Evolutionary conservation across 2,329 filamentous ascomycete genomes (phyloP).

Genomic region (Fusarium bulbicola): DNA sequence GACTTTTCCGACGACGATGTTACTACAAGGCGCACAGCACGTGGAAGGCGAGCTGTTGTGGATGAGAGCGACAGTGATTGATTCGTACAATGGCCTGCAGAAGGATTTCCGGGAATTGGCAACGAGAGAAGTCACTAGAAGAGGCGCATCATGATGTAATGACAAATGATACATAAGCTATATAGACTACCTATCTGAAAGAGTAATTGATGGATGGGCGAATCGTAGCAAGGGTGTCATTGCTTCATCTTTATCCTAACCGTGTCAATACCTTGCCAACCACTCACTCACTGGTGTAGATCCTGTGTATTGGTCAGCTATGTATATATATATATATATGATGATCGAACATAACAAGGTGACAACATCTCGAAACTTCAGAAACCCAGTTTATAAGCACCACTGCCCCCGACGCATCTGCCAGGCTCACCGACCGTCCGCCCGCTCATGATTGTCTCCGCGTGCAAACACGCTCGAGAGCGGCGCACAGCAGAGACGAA

Average conservation of each 20-base stretch:
- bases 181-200: constrained; percentile 19
- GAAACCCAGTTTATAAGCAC: constrained; percentile 59
- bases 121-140: neutral
- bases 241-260: neutral
- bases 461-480: constrained; percentile 50
- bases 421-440: constrained; percentile 40
- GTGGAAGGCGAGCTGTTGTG: constrained; percentile 43
- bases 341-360: neutral
- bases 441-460: constrained; percentile 33
- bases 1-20: constrained; percentile 34
- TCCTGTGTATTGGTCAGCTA: constrained; percentile 34
- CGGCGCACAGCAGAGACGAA: constrained; percentile 34
- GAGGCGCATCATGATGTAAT: constrained; percentile 10
- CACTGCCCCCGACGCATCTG: constrained; percentile 50
- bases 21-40: constrained; percentile 28
- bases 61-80: constrained; percentile 46
- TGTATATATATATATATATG: neutral
- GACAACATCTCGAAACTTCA: constrained; percentile 49
- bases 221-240: constrained; percentile 6
- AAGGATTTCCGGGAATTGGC: neutral
- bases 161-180: constrained; percentile 27
- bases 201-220: constrained; percentile 23
- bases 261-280: neutral
- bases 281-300: neutral
- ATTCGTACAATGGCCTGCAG: constrained; percentile 27